Conservation (phyloP, 225 moss, liverwort and hornwort species). For the Asterella californica region DNA sequence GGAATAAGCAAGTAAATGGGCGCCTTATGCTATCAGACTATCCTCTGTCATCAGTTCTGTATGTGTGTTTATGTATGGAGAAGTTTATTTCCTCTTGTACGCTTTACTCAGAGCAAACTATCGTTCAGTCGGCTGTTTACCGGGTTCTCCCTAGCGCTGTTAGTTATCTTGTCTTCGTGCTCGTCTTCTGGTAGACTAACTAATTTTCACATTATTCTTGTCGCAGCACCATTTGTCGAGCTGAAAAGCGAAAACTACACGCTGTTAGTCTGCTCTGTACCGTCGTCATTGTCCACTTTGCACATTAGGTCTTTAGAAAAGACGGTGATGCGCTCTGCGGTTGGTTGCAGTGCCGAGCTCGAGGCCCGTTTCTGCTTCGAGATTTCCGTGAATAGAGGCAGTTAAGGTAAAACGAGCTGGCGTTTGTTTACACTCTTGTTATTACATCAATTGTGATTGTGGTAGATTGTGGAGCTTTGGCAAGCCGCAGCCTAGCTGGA, state of each 20-base stretch:
- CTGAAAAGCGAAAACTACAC: not conserved
- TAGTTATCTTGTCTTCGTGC: not conserved
- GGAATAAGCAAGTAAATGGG: not conserved
- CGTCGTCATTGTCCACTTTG: not conserved
- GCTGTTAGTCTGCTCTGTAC: no score
- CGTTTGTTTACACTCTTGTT: constrained; percentile 22
- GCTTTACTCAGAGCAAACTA: not conserved
- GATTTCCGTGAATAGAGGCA: constrained; percentile 7
- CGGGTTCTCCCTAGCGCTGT: not conserved
- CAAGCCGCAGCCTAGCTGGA: constrained; percentile 19
- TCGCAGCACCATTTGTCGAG: not conserved
- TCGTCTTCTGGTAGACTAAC: not conserved
- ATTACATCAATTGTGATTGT: constrained; percentile 11
- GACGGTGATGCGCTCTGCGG: not conserved
- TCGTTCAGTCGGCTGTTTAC: not conserved
- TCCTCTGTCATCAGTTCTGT: no score
- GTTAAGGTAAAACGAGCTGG: constrained; percentile 32
- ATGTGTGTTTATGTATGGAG: no score
- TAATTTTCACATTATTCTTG: not conserved
- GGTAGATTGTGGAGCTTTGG: constrained; percentile 7
- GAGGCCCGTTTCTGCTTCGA: constrained; percentile 17
- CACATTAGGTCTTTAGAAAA: not conserved
- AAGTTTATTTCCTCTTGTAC: no score
- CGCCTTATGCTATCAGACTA: no score
- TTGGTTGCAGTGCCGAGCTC: constrained; percentile 8